A percentile compares a stretch with the other conserved stretches of the same genome.
Evolutionary conservation across 2,329 filamentous ascomycete genomes (phyloP).

Genomic region (Colletotrichum gigasporum): DNA sequence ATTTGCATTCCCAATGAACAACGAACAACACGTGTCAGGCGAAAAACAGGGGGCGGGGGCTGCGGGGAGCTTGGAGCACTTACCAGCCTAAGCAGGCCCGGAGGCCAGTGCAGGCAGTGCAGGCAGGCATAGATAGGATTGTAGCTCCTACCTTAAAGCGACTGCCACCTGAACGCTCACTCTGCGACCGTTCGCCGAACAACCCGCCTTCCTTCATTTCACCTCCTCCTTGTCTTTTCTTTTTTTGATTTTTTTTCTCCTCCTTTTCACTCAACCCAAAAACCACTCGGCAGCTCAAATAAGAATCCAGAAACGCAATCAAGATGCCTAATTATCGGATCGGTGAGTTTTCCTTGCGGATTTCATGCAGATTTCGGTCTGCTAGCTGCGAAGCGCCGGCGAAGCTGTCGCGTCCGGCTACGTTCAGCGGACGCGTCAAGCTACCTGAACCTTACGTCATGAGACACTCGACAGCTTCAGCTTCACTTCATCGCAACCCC

Average conservation of each 20-base stretch:
- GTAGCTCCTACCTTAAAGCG: not conserved
- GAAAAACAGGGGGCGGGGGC: not conserved
- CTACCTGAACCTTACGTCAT: conserved; percentile 21
- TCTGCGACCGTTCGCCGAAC: not conserved
- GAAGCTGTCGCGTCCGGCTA: not conserved
- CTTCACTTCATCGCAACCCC: not conserved
- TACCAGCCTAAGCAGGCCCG: not conserved
- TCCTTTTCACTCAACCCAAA: not conserved
- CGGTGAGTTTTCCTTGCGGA: conserved; percentile 45
- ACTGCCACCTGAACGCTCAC: not conserved
- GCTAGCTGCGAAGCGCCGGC: not conserved
- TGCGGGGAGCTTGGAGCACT: conserved; percentile 7
- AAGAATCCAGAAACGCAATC: not conserved
- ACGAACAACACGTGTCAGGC: not conserved
- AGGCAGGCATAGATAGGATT: not conserved
- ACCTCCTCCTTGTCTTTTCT: conserved; percentile 23
- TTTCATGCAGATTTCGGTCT: not conserved
- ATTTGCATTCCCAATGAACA: conserved; percentile 3
- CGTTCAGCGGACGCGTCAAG: conserved; percentile 7
- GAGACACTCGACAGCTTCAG: not conserved
- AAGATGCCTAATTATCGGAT: conserved; percentile 58
- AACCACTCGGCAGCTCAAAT: not conserved
- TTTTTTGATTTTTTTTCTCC: conserved; percentile 12
- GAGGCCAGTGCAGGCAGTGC: not conserved
- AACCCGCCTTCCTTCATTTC: not conserved